phyloP scores from a whole-genome alignment of 2,329 filamentous ascomycete genomes.

The Microdochium trichocladiopsis region DNA sequence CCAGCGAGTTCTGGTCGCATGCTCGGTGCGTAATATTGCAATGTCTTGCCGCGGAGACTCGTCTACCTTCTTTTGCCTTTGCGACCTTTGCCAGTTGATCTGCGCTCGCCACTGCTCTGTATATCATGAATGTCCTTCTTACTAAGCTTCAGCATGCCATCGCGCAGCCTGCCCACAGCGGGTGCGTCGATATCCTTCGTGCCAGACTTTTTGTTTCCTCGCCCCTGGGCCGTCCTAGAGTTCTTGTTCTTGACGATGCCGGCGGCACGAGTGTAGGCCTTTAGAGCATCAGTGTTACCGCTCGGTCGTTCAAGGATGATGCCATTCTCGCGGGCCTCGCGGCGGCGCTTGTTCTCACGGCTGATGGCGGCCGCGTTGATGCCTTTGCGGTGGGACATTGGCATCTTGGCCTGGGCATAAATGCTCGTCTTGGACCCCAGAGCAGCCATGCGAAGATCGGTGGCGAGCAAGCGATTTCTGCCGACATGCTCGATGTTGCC shows the following conservation, averaged over 20 bases:
- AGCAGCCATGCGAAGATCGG: constrained; percentile 75
- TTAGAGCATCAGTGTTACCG: constrained; percentile 5
- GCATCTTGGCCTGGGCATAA: constrained; percentile 78
- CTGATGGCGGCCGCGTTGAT: constrained; percentile 60
- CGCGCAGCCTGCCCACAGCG: constrained; percentile 70
- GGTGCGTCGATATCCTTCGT: constrained; percentile 58
- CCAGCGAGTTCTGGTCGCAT: too few relatives aligned
- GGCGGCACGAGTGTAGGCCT: constrained; percentile 22
- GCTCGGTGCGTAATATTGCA: too few relatives aligned
- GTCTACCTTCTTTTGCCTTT: neutral
- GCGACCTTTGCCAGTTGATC: neutral
- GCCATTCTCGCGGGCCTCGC: constrained; percentile 82
- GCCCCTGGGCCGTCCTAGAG: constrained; percentile 30
- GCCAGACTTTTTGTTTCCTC: constrained; percentile 2
- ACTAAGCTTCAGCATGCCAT: constrained; percentile 37
- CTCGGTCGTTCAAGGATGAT: constrained; percentile 67
- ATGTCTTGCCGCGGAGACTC: too few relatives aligned
- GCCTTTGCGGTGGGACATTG: constrained; percentile 79
- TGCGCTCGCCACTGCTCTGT: neutral
- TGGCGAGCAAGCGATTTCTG: constrained; percentile 70
- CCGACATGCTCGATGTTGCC: constrained; percentile 41
- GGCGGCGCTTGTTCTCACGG: constrained; percentile 64
- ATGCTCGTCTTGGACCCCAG: constrained; percentile 74
- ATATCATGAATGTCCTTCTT: constrained; percentile 1
- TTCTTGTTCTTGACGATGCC: constrained; percentile 20